Percentiles rank a stretch among this genome's conserved stretches.
Evolutionary conservation across 805 yeast genomes (phyloP).

Genomic region (Teunomyces lycoperdinae): DNA sequence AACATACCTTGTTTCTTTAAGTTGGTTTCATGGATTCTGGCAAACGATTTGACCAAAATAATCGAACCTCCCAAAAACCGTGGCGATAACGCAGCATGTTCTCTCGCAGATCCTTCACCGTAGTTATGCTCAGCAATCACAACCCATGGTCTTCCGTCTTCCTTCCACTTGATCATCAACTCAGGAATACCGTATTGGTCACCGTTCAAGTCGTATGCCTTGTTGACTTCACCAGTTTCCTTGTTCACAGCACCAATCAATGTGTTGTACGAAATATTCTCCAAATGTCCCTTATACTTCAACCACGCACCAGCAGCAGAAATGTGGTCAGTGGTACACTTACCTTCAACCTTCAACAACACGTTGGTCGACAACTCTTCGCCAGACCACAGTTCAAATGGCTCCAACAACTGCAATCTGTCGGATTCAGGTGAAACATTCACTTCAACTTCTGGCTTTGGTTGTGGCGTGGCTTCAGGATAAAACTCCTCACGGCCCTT

Average conservation of each 20-base stretch:
- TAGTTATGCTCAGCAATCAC: constrained; percentile 98
- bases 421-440: constrained; percentile 85
- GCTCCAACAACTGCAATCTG: constrained; percentile 86
- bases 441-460: constrained; percentile 56
- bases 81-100: constrained; percentile 96
- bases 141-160: constrained; percentile 80
- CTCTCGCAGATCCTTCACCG: constrained; percentile 99
- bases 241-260: constrained; percentile 95
- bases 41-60: constrained; percentile 90
- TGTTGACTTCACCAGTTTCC: constrained; percentile 95
- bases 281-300: constrained; percentile 96
- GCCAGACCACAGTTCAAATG: constrained; percentile 84
- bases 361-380: constrained; percentile 76
- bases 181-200: constrained; percentile 83
- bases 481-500: constrained; percentile 73
- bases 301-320: constrained; percentile 99
- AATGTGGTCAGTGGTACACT: constrained; percentile 97
- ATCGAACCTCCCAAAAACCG: constrained; percentile 90
- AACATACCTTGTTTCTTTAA: constrained; percentile 97
- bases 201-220: constrained; percentile 84
- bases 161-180: constrained; percentile 93
- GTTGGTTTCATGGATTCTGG: constrained; percentile 97
- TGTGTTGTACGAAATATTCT: constrained; percentile 92
- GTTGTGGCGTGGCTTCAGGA: constrained; percentile 67
- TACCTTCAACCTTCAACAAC: constrained; percentile 89